A percentile compares a stretch with the other conserved stretches of the same genome.
phyloP scores from a whole-genome alignment of 306 rosid species.

The Acacia crassicarpa region DNA sequence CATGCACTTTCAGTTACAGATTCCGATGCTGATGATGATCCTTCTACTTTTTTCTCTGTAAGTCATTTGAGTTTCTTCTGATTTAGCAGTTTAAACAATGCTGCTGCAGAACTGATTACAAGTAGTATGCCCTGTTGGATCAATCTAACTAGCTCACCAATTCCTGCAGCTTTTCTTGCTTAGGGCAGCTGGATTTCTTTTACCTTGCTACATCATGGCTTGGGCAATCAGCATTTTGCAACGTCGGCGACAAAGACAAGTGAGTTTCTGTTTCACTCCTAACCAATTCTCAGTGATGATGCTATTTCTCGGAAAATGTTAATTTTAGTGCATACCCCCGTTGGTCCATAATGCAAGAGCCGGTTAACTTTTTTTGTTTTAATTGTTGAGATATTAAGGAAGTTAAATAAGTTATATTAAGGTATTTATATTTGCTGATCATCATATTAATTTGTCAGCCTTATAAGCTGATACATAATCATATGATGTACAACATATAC shows the following conservation, averaged over 20 bases:
- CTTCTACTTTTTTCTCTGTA: constrained; percentile 78
- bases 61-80: constrained; percentile 31
- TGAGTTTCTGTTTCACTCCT: constrained; percentile 28
- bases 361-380: too few relatives aligned
- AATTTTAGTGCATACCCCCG: neutral
- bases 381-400: too few relatives aligned
- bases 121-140: neutral
- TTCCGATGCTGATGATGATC: constrained; percentile 55
- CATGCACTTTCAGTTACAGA: constrained; percentile 74
- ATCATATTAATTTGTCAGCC: too few relatives aligned
- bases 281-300: neutral
- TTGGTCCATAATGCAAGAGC: too few relatives aligned
- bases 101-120: constrained; percentile 2
- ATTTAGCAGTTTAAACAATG: neutral
- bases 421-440: too few relatives aligned
- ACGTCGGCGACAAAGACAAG: constrained; percentile 95
- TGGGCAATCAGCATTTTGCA: constrained; percentile 98
- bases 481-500: too few relatives aligned
- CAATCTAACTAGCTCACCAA: constrained; percentile 32
- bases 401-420: too few relatives aligned
- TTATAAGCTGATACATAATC: too few relatives aligned
- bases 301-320: neutral
- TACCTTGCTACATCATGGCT: constrained; percentile 99
- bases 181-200: constrained; percentile 92
- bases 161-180: constrained; percentile 82